phyloP scores from a whole-genome alignment of 2,329 filamentous ascomycete genomes.

The Dactylellina haptotyla region DNA sequence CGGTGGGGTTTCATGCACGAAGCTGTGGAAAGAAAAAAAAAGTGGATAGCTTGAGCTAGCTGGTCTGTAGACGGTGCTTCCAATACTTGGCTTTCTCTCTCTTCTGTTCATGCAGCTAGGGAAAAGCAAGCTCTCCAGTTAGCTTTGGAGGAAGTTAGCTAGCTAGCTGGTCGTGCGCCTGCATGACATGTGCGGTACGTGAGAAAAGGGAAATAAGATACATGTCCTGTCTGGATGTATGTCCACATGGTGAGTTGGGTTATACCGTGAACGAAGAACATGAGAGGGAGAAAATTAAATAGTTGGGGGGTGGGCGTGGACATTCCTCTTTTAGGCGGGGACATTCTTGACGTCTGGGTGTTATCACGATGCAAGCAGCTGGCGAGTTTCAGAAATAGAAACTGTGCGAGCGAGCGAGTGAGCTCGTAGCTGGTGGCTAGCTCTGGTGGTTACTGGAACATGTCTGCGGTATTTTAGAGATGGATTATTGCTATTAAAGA shows the following conservation, averaged over 20 bases:
- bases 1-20: not conserved
- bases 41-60: not conserved
- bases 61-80: slow-evolving; percentile 1
- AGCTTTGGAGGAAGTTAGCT: not conserved
- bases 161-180: slow-evolving; percentile 50
- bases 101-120: slow-evolving; percentile 1
- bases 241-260: no score
- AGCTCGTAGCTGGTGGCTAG: not conserved
- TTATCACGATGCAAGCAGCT: not conserved
- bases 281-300: no score
- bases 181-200: slow-evolving; percentile 25
- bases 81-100: no score
- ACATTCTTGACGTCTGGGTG: not conserved
- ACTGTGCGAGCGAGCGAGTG: not conserved
- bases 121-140: not conserved
- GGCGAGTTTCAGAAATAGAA: not conserved
- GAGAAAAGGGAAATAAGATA: slow-evolving; percentile 1
- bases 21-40: not conserved
- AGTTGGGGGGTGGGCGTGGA: slow-evolving; percentile 27
- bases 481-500: no score
- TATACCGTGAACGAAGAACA: no score
- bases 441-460: no score
- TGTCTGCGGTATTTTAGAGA: no score
- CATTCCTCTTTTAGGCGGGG: slow-evolving; percentile 38
- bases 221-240: not conserved